A percentile compares a stretch with the other conserved stretches of the same genome.
phyloP scores from a whole-genome alignment of 129 eudicot species.

The Pittosporum tobira region DNA sequence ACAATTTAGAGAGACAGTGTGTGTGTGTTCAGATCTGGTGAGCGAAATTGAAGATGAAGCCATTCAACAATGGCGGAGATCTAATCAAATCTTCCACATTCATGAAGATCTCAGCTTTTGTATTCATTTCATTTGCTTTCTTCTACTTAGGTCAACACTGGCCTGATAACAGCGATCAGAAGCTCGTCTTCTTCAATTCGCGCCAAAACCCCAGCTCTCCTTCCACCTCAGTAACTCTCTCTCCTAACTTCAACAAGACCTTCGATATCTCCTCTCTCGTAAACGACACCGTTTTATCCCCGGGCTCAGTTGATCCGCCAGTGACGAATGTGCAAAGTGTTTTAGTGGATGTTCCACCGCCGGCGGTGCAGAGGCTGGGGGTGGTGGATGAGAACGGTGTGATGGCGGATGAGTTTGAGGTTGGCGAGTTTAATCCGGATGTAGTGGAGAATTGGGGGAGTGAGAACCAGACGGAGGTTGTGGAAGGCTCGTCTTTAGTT shows the following conservation, averaged over 20 bases:
- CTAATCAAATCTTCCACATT: conserved; percentile 39
- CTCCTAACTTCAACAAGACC: conserved; percentile 48
- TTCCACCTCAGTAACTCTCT: conserved; percentile 33
- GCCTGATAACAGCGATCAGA: conserved; percentile 44
- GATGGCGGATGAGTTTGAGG: conserved; percentile 73
- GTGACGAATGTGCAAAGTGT: background rate
- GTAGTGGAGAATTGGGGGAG: conserved; percentile 49
- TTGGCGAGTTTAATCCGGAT: conserved; percentile 63
- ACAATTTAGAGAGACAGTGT: too few species aligned
- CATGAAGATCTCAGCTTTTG: conserved; percentile 28
- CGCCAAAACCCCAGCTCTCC: conserved; percentile 8
- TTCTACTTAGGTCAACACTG: conserved; percentile 72
- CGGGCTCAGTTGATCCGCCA: too few species aligned
- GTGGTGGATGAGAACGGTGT: conserved; percentile 68
- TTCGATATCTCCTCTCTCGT: conserved; percentile 35
- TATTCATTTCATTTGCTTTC: conserved; percentile 51
- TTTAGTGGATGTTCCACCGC: conserved; percentile 31
- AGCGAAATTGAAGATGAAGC: conserved; percentile 29
- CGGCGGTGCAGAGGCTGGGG: conserved; percentile 58
- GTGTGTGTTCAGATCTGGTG: background rate
- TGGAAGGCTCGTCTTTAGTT: conserved; percentile 23
- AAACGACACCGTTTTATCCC: conserved; percentile 35
- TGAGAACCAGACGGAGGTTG: conserved; percentile 24
- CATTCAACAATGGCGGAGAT: conserved; percentile 23
- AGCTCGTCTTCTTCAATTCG: conserved; percentile 48